A percentile compares a stretch with the other conserved stretches of the same genome.
Evolutionary conservation across 495 filamentous ascomycete genomes (phyloP).

Genomic region (Chaetomidium leptoderma): DNA sequence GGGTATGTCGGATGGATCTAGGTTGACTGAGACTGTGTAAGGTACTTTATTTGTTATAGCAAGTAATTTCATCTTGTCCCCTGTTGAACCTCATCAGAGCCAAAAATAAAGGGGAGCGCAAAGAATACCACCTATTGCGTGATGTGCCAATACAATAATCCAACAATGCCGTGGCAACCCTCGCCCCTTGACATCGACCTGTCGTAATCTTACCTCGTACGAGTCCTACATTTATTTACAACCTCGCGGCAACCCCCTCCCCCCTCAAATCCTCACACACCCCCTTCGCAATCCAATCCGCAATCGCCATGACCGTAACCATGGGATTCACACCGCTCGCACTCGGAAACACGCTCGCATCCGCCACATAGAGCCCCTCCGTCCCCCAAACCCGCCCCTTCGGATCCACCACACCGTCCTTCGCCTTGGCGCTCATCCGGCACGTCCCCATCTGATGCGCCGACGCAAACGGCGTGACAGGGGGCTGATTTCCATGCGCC

Average conservation of each 20-base stretch:
- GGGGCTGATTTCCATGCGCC: constrained; percentile 46
- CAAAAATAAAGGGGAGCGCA: too few species aligned
- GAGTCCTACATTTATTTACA: constrained; percentile 1
- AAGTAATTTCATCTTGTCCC: too few species aligned
- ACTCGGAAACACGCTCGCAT: constrained; percentile 85
- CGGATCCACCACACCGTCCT: constrained; percentile 68
- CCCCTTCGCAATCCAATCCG: constrained; percentile 56
- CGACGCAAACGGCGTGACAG: constrained; percentile 42
- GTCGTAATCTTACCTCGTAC: too few species aligned
- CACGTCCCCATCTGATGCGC: constrained; percentile 95
- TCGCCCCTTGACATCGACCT: too few species aligned
- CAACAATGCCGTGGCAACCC: too few species aligned
- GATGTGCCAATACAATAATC: too few species aligned
- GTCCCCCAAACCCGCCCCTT: constrained; percentile 73
- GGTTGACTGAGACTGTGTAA: too few species aligned
- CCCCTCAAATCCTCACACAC: constrained; percentile 41
- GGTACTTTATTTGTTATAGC: too few species aligned
- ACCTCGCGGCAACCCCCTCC: constrained; percentile 2
- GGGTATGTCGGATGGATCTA: too few species aligned
- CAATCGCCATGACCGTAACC: constrained; percentile 85
- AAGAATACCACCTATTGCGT: too few species aligned
- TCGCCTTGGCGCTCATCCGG: constrained; percentile 63
- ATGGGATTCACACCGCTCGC: constrained; percentile 93
- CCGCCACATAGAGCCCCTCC: constrained; percentile 69
- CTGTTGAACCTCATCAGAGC: too few species aligned